Evolutionary conservation across 192 early-diverging fungal genomes (phyloP).

Genomic region (Phlyctochytrium bullatum): DNA sequence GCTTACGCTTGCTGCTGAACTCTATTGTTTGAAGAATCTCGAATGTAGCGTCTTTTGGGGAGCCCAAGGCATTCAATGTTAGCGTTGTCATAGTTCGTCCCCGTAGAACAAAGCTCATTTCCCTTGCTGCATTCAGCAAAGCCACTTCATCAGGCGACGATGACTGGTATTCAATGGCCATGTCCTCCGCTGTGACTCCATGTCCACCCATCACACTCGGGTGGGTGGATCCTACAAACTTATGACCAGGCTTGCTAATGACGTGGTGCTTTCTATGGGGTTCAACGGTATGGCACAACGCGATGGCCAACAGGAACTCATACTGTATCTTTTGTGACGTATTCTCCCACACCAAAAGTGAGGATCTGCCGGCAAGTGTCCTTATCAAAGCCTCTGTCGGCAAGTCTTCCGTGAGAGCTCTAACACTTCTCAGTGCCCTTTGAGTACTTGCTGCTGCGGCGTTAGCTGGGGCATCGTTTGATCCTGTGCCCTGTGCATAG

Average conservation of each 20-base stretch:
- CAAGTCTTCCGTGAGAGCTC: background rate
- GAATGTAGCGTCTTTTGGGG: slow-evolving; percentile 26
- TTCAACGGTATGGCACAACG: slow-evolving; percentile 79
- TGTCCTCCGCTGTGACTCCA: slow-evolving; percentile 32
- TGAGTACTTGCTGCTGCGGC: slow-evolving; percentile 38
- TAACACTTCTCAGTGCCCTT: background rate
- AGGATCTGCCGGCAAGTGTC: background rate
- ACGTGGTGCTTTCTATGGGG: slow-evolving; percentile 42
- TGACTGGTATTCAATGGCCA: slow-evolving; percentile 81
- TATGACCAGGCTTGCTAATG: background rate
- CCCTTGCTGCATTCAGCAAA: slow-evolving; percentile 89
- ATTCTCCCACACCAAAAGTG: background rate
- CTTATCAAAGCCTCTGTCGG: slow-evolving; percentile 9
- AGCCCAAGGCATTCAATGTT: slow-evolving; percentile 17
- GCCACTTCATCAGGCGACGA: slow-evolving; percentile 97
- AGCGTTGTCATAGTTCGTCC: slow-evolving; percentile 19
- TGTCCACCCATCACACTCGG: background rate
- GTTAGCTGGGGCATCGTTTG: slow-evolving; percentile 71
- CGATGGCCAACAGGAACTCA: slow-evolving; percentile 70
- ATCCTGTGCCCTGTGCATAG: slow-evolving; percentile 83
- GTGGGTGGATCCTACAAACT: background rate
- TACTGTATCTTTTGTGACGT: slow-evolving; percentile 8
- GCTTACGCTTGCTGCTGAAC: slow-evolving; percentile 36
- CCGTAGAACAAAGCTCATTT: slow-evolving; percentile 68
- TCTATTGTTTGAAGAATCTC: slow-evolving; percentile 31